Conservation (phyloP, 495 filamentous ascomycete genomes). For the Chaetomium tenue region DNA sequence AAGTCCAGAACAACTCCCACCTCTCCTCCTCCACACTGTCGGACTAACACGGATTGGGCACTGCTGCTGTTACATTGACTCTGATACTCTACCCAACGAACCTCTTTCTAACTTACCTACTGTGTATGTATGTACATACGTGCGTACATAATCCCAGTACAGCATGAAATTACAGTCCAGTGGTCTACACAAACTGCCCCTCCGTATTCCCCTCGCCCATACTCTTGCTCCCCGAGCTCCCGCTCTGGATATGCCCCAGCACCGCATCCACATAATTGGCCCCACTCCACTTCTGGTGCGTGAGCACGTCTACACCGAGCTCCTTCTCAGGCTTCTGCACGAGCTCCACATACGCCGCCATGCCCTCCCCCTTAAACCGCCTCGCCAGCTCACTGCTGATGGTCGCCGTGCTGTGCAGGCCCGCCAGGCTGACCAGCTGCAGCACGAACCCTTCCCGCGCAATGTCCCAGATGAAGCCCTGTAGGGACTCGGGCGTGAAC, state of each 20-base stretch:
- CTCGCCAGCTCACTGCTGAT: slow-evolving; percentile 81
- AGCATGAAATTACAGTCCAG: neutral
- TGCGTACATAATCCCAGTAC: neutral
- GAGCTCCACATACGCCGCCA: slow-evolving; percentile 91
- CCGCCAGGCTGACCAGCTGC: slow-evolving; percentile 88
- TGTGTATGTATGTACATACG: too few species aligned
- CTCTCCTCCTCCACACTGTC: neutral
- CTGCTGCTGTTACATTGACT: neutral
- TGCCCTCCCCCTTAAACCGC: slow-evolving; percentile 83
- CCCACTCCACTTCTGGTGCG: slow-evolving; percentile 98
- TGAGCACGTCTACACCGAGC: slow-evolving; percentile 87
- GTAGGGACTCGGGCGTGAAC: slow-evolving; percentile 73
- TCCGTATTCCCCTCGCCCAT: slow-evolving; percentile 85
- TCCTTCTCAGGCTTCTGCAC: slow-evolving; percentile 90
- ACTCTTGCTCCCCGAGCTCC: slow-evolving; percentile 76
- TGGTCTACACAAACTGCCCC: slow-evolving; percentile 45
- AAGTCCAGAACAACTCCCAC: neutral
- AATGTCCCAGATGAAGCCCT: slow-evolving; percentile 93
- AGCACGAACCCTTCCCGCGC: slow-evolving; percentile 90
- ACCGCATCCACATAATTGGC: slow-evolving; percentile 92
- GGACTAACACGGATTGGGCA: neutral
- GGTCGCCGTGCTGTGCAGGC: slow-evolving; percentile 83
- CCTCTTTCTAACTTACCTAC: too few species aligned
- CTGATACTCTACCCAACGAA: too few species aligned
- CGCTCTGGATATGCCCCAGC: slow-evolving; percentile 85